Conservation (phyloP, 768 basidiomycete species). For the Lenzites betulinus region DNA sequence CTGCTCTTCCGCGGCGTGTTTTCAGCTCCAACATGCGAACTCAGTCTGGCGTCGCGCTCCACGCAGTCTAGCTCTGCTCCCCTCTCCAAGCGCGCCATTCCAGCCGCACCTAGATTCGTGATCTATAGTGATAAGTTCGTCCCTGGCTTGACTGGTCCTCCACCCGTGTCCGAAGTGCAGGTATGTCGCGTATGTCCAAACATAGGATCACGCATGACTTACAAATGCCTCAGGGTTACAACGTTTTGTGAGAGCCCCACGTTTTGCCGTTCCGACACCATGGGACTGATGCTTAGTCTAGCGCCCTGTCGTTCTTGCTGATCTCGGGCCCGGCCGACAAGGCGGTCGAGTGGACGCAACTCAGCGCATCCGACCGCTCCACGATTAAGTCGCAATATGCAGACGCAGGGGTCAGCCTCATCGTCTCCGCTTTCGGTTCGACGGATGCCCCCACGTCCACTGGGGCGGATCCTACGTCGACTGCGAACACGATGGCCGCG, state of each 20-base stretch:
- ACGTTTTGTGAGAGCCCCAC: slow-evolving; percentile 51
- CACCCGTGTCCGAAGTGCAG: slow-evolving; percentile 45
- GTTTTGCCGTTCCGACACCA: neutral
- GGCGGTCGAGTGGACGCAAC: slow-evolving; percentile 54
- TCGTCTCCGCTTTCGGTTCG: slow-evolving; percentile 67
- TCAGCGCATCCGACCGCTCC: slow-evolving; percentile 48
- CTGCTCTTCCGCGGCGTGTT: slow-evolving; percentile 15
- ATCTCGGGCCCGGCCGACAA: slow-evolving; percentile 60
- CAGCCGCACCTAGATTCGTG: slow-evolving; percentile 54
- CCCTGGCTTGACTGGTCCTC: slow-evolving; percentile 49
- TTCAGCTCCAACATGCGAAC: slow-evolving; percentile 15
- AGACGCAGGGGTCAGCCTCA: slow-evolving; percentile 58
- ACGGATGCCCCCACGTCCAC: slow-evolving; percentile 53
- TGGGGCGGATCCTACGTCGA: slow-evolving; percentile 59
- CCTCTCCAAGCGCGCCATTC: slow-evolving; percentile 31
- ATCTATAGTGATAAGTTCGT: slow-evolving; percentile 45
- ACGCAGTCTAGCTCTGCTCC: neutral
- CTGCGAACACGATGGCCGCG: slow-evolving; percentile 64
- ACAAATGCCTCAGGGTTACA: slow-evolving; percentile 46
- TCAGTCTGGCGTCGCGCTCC: slow-evolving; percentile 11
- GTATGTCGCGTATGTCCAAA: slow-evolving; percentile 29
- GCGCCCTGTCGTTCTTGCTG: slow-evolving; percentile 56
- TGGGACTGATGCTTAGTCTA: slow-evolving; percentile 21
- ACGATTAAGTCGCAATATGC: slow-evolving; percentile 54
- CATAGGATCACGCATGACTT: neutral